These are phyloP conservation scores for Ogataea hybrid DNA, from an alignment of 1,139 yeast genomes.

Conservation along the genomic window DNA sequence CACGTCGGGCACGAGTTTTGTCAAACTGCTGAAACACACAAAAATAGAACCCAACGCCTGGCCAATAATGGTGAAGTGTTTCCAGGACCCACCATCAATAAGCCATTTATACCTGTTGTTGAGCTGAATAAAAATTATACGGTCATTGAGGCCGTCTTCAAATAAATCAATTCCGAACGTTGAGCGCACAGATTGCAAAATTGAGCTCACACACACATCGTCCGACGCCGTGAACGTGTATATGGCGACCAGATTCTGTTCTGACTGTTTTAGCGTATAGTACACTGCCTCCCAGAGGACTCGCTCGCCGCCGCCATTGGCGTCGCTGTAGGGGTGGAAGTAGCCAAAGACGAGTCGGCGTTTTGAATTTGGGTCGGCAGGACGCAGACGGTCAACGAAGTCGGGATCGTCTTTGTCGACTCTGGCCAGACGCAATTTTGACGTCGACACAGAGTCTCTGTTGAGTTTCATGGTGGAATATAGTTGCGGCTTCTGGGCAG, in stretches of 20 bases:
- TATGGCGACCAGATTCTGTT: constrained; percentile 59
- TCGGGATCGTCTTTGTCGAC: constrained; percentile 25
- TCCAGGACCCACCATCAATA: constrained; percentile 76
- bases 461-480: constrained; percentile 40
- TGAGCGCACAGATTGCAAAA: constrained; percentile 54
- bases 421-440: constrained; percentile 25
- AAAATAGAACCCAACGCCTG: constrained; percentile 81
- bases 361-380: constrained; percentile 41
- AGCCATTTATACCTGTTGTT: constrained; percentile 42
- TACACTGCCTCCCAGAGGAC: constrained; percentile 94
- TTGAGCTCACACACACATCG: constrained; percentile 46
- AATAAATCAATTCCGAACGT: constrained; percentile 60
- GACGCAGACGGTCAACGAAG: constrained; percentile 26
- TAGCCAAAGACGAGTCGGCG: constrained; percentile 66
- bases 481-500: constrained; percentile 44
- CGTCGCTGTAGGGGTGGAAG: constrained; percentile 94
- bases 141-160: constrained; percentile 37
- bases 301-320: constrained; percentile 98
- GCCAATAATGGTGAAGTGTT: constrained; percentile 74
- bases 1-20: constrained; percentile 76
- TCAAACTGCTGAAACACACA: constrained; percentile 69
- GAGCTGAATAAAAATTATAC: constrained; percentile 73
- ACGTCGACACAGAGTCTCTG: constrained; percentile 17
- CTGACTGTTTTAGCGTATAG: constrained; percentile 55
- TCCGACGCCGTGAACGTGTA: constrained; percentile 55